phyloP scores from a whole-genome alignment of 495 filamentous ascomycete genomes.

The Aspergillus heteromorphus region DNA sequence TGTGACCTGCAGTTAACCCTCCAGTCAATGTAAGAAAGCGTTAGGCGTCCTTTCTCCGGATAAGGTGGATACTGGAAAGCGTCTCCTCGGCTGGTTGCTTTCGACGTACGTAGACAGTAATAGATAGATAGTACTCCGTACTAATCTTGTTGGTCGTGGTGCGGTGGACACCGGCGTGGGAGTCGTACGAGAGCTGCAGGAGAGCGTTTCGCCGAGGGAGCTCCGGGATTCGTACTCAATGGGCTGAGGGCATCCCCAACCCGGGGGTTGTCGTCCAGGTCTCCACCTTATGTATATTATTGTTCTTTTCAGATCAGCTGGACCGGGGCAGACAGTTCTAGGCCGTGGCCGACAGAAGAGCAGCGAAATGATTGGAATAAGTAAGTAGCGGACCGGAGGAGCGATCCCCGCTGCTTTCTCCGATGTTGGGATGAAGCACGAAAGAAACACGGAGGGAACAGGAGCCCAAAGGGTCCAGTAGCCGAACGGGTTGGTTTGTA shows the following conservation, averaged over 20 bases:
- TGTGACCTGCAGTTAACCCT: neutral
- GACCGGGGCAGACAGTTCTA: conserved; percentile 11
- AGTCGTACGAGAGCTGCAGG: neutral
- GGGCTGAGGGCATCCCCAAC: neutral
- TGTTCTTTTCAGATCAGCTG: conserved; percentile 8
- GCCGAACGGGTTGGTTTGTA: neutral
- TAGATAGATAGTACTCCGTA: no score
- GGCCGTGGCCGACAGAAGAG: conserved; percentile 13
- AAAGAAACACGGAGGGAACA: conserved; percentile 37
- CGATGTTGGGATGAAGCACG: conserved; percentile 23
- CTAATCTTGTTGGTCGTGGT: no score
- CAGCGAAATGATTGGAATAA: conserved; percentile 25
- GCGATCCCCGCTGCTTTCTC: conserved; percentile 25
- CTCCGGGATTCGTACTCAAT: neutral
- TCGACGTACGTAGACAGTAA: neutral
- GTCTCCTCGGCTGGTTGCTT: neutral
- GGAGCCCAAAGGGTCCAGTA: neutral
- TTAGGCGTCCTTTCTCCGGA: neutral
- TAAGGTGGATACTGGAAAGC: neutral
- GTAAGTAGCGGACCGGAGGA: conserved; percentile 11
- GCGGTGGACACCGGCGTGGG: neutral
- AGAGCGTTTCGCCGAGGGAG: neutral
- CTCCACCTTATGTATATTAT: neutral
- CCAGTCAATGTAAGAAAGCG: neutral
- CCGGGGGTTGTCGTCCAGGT: neutral